phyloP scores from a whole-genome alignment of 1,139 yeast genomes.

The Blastobotrys elegans region DNA sequence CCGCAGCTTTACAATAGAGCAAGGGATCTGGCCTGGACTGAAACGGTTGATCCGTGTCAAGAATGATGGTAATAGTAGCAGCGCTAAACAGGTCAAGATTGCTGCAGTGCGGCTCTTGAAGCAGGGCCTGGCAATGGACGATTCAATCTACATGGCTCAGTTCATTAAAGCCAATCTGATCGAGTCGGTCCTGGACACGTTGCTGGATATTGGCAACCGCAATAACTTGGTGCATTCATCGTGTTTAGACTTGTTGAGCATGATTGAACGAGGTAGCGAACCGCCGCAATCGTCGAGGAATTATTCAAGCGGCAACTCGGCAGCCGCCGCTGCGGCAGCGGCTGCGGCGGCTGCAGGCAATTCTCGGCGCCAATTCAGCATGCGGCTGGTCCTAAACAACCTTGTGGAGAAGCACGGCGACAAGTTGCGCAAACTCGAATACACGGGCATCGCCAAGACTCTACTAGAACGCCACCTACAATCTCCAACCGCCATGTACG shows the following conservation, averaged over 20 bases:
- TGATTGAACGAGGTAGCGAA: conserved; percentile 31
- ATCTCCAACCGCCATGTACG: conserved; percentile 11
- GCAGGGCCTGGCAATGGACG: conserved; percentile 37
- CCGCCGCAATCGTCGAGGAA: background rate
- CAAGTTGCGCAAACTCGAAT: conserved; percentile 38
- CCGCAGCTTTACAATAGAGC: conserved; percentile 56
- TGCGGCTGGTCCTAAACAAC: conserved; percentile 45
- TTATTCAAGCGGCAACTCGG: background rate
- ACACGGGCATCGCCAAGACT: conserved; percentile 17
- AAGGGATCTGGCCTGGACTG: conserved; percentile 51
- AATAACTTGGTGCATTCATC: conserved; percentile 73
- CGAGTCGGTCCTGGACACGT: conserved; percentile 43
- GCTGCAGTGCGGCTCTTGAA: conserved; percentile 43
- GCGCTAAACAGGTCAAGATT: conserved; percentile 48
- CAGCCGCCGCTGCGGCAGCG: background rate
- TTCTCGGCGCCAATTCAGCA: conserved; percentile 31
- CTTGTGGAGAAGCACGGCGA: conserved; percentile 43
- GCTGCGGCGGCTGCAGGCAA: background rate
- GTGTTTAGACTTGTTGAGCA: conserved; percentile 64
- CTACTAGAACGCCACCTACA: conserved; percentile 11
- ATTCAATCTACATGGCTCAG: conserved; percentile 52
- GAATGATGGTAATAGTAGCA: conserved; percentile 22
- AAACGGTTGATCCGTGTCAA: conserved; percentile 39
- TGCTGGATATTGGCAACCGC: conserved; percentile 45
- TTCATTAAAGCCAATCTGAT: conserved; percentile 52